Percentiles rank a stretch among this genome's conserved stretches.
Evolutionary conservation across 2,329 filamentous ascomycete genomes (phyloP).

Genomic region (Fusarium heterosporum): DNA sequence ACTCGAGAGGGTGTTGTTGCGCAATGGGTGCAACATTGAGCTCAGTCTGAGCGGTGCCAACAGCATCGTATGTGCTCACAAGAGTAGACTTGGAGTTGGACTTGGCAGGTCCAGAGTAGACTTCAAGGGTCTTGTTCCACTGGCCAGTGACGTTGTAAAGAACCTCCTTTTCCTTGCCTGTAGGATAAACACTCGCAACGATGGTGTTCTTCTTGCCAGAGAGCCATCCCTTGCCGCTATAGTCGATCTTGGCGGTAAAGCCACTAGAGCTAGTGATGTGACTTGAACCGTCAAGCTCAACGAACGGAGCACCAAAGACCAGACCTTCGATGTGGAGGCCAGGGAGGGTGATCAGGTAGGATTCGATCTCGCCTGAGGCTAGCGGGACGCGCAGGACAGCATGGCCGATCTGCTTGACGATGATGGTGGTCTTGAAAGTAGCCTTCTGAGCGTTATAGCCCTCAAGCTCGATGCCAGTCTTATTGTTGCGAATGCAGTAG

Average conservation of each 20-base stretch:
- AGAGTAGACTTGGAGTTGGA: slow-evolving; percentile 62
- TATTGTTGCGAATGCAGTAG: slow-evolving; percentile 89
- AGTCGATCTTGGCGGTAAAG: slow-evolving; percentile 90
- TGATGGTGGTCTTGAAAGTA: slow-evolving; percentile 92
- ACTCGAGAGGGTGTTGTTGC: slow-evolving; percentile 87
- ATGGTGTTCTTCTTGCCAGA: slow-evolving; percentile 96
- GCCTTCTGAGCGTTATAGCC: slow-evolving; percentile 98
- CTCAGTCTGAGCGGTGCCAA: slow-evolving; percentile 68
- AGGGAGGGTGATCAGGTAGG: slow-evolving; percentile 91
- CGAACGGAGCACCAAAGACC: slow-evolving; percentile 86
- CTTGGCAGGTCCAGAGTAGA: slow-evolving; percentile 73
- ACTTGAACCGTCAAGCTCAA: slow-evolving; percentile 87
- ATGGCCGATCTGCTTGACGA: slow-evolving; percentile 94
- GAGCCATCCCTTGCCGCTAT: slow-evolving; percentile 93
- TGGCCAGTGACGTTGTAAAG: slow-evolving; percentile 88
- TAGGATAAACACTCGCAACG: slow-evolving; percentile 76
- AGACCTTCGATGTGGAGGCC: slow-evolving; percentile 93
- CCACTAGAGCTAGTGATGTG: slow-evolving; percentile 89
- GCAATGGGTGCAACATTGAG: slow-evolving; percentile 79
- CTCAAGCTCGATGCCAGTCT: slow-evolving; percentile 81
- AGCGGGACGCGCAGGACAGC: slow-evolving; percentile 80
- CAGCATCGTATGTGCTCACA: slow-evolving; percentile 71
- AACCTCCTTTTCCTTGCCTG: slow-evolving; percentile 77
- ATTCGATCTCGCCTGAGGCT: slow-evolving; percentile 63
- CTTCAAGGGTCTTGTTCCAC: slow-evolving; percentile 86